phyloP scores from a whole-genome alignment of 257 asterid species.

The Avicennia marina region DNA sequence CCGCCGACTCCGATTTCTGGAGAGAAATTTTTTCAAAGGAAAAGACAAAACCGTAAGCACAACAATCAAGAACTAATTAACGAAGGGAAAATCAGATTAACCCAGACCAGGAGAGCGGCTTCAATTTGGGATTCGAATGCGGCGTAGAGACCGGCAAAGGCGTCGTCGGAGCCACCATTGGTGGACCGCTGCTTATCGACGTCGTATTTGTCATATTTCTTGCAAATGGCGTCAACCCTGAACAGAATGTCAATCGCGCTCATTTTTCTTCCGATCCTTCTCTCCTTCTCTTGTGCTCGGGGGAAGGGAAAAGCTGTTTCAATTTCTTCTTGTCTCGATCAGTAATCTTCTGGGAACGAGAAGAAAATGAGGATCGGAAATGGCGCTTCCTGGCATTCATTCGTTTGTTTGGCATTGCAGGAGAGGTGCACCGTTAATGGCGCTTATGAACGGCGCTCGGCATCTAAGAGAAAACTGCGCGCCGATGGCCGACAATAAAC shows the following conservation, averaged over 20 bases:
- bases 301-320: not conserved
- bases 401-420: conserved; percentile 12
- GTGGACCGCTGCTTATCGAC: conserved; percentile 53
- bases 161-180: conserved; percentile 50
- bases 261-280: conserved; percentile 32
- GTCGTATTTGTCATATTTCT: conserved; percentile 82
- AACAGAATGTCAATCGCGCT: conserved; percentile 76
- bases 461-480: conserved; percentile 8
- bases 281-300: too few relatives aligned
- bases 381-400: conserved; percentile 17
- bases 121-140: conserved; percentile 69
- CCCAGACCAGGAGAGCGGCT: conserved; percentile 43
- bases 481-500: conserved; percentile 10
- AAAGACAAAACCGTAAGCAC: not conserved
- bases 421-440: conserved; percentile 40
- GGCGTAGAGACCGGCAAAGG: conserved; percentile 68
- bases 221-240: conserved; percentile 69
- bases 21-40: not conserved
- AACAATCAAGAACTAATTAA: not conserved
- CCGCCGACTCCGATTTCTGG: conserved; percentile 62
- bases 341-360: conserved; percentile 6
- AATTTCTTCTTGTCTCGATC: not conserved
- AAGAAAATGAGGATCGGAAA: conserved; percentile 19
- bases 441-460: conserved; percentile 27
- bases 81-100: not conserved